Conservation (phyloP, 495 filamentous ascomycete genomes). For the Cairneyella variabilis region DNA sequence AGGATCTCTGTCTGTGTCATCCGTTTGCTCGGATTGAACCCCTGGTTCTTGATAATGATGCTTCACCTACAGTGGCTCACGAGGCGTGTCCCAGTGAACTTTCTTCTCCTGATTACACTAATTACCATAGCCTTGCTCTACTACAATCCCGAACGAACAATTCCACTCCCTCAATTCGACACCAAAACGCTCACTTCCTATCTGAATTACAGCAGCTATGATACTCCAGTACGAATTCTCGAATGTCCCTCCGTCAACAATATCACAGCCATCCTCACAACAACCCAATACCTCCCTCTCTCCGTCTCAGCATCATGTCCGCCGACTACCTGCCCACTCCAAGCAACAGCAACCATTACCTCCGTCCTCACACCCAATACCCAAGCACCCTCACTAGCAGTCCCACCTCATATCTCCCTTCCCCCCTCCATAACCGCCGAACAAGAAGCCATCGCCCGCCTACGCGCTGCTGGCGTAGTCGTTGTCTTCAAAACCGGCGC, state of each 20-base stretch:
- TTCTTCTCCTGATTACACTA: background rate
- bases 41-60: too few relatives aligned
- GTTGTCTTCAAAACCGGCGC: slow-evolving; percentile 57
- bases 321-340: too few relatives aligned
- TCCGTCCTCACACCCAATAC: background rate
- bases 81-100: too few relatives aligned
- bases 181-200: background rate
- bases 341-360: background rate
- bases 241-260: background rate
- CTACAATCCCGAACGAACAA: too few relatives aligned
- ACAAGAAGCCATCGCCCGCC: slow-evolving; percentile 6
- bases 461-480: slow-evolving; percentile 19
- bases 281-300: background rate
- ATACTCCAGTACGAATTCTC: background rate
- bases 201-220: background rate
- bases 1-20: too few relatives aligned
- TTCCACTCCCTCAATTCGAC: background rate
- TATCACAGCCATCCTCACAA: background rate
- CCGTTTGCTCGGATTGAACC: too few relatives aligned
- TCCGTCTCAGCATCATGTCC: background rate
- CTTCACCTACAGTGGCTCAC: too few relatives aligned
- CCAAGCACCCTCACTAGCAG: background rate
- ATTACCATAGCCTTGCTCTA: too few relatives aligned
- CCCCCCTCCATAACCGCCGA: background rate
- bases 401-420: background rate